Conservation (phyloP, 805 yeast genomes). For the Candida schatavii region DNA sequence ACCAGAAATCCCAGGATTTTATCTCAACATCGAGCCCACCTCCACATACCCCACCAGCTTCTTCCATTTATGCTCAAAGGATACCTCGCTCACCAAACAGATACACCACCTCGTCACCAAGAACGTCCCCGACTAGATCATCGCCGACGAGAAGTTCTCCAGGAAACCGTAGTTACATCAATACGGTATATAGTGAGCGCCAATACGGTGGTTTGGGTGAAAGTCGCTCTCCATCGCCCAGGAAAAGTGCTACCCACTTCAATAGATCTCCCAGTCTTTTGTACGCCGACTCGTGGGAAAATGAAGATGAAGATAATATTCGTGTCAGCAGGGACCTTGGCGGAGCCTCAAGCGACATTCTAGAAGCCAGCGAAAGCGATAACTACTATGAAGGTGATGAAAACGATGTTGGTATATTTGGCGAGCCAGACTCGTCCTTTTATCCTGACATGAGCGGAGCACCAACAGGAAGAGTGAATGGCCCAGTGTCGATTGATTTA, state of each 20-base stretch:
- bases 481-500: not conserved
- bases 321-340: too few species aligned
- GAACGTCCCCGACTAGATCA: conserved; percentile 9
- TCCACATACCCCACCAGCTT: not conserved
- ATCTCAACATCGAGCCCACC: conserved; percentile 3
- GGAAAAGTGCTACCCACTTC: conserved; percentile 14
- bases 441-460: not conserved
- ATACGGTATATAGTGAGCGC: conserved; percentile 10
- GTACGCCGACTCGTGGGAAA: not conserved
- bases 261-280: conserved; percentile 23
- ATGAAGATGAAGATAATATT: not conserved
- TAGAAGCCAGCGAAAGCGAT: not conserved
- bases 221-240: conserved; percentile 31
- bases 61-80: not conserved
- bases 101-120: conserved; percentile 6
- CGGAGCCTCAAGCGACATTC: not conserved
- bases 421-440: not conserved
- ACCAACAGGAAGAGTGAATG: conserved; percentile 2
- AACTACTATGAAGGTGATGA: not conserved
- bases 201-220: conserved; percentile 11
- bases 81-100: not conserved
- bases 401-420: not conserved
- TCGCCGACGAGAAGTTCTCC: conserved; percentile 14
- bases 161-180: conserved; percentile 13
- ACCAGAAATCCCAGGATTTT: not conserved